Conservation (phyloP, 306 rosid species). For the Casuarina glauca region DNA sequence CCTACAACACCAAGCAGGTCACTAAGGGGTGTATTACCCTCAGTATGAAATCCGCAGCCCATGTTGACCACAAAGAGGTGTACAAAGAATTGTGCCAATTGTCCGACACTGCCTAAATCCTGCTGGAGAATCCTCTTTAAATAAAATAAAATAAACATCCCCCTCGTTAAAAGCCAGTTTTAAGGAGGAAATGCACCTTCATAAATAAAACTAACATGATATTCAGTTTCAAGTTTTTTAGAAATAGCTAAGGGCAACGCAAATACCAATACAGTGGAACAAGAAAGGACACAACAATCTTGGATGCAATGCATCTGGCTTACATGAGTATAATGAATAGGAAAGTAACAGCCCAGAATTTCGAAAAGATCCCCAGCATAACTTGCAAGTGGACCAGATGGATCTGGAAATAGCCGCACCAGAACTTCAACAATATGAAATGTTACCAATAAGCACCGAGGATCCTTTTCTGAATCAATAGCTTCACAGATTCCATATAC, state of each 20-base stretch:
- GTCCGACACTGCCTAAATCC: no score
- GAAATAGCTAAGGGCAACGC: conserved; percentile 21
- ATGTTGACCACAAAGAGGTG: no score
- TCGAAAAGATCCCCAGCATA: conserved; percentile 68
- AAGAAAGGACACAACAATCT: neutral
- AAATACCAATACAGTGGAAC: conserved; percentile 23
- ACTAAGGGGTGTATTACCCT: no score
- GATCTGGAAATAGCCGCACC: conserved; percentile 67
- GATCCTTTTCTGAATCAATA: conserved; percentile 88
- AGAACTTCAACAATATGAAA: conserved; percentile 64
- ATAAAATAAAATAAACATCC: no score
- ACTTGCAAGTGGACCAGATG: conserved; percentile 69
- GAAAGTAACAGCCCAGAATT: conserved; percentile 81
- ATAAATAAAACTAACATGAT: neutral
- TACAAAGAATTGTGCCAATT: no score
- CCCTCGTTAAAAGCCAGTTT: no score
- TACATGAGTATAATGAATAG: conserved; percentile 97
- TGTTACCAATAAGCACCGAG: conserved; percentile 73
- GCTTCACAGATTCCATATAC: conserved; percentile 81
- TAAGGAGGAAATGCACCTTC: no score
- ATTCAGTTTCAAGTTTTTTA: neutral
- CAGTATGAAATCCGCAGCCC: no score
- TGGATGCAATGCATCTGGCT: conserved; percentile 34
- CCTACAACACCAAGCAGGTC: no score
- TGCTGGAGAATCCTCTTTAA: no score